These are phyloP conservation scores for Kwoniella shandongensis DNA, from an alignment of 768 basidiomycete species.

Conservation along the genomic window DNA sequence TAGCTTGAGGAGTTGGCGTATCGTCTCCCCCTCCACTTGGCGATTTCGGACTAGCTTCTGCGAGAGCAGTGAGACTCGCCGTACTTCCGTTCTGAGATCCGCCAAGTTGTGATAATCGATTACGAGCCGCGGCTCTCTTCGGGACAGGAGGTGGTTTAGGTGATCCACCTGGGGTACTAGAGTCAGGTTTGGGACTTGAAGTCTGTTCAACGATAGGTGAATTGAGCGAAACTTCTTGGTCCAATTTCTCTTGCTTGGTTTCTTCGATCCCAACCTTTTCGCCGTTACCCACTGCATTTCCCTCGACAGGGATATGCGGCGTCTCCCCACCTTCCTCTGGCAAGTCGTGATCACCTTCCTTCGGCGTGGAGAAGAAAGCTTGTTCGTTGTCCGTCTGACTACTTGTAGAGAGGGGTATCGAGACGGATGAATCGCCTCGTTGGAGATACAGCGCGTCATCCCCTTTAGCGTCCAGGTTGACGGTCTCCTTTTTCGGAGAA, in stretches of 20 bases:
- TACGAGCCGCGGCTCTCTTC: slow-evolving; percentile 28
- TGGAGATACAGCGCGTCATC: neutral
- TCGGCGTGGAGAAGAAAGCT: slow-evolving; percentile 36
- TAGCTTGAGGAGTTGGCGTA: neutral
- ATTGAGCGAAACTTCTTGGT: slow-evolving; percentile 1
- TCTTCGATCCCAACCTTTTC: neutral
- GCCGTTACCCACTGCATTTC: neutral
- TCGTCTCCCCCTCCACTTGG: neutral
- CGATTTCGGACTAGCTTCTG: neutral
- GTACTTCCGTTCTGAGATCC: slow-evolving; percentile 3
- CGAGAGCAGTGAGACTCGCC: neutral
- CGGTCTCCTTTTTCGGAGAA: neutral
- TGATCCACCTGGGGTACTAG: neutral
- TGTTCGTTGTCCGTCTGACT: slow-evolving; percentile 27
- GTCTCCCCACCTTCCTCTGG: slow-evolving; percentile 9
- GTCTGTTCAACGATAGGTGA: slow-evolving; percentile 3
- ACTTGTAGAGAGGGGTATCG: slow-evolving; percentile 4
- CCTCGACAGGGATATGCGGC: neutral
- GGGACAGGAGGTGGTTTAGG: slow-evolving; percentile 36
- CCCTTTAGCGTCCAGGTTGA: neutral
- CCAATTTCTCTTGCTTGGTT: neutral
- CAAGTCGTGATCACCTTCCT: slow-evolving; percentile 26
- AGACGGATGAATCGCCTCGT: slow-evolving; percentile 11
- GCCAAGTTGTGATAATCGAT: slow-evolving; percentile 17
- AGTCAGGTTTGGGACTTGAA: neutral